phyloP scores from a whole-genome alignment of 164 flowering plant genomes.

The Warburgia ugandensis region DNA sequence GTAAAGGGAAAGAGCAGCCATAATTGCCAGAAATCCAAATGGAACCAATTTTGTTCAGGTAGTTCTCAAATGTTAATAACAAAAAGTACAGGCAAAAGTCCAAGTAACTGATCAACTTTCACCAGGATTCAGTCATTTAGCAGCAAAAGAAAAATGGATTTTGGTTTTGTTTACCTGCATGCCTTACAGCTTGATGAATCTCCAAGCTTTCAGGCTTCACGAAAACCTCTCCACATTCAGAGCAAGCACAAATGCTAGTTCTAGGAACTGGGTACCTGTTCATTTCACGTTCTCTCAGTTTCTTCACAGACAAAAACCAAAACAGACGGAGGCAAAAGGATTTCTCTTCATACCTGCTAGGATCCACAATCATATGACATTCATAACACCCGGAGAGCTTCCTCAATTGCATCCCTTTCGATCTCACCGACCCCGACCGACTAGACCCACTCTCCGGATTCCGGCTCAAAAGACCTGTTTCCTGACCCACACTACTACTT shows the following conservation, averaged over 20 bases:
- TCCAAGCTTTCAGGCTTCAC: constrained; percentile 79
- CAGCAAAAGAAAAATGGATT: neutral
- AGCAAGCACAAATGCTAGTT: constrained; percentile 57
- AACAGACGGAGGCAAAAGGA: neutral
- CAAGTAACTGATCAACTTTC: no score
- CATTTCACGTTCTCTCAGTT: neutral
- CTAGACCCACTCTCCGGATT: constrained; percentile 24
- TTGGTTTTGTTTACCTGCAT: constrained; percentile 55
- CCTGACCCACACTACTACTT: constrained; percentile 54
- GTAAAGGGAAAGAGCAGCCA: no score
- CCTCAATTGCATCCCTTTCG: constrained; percentile 32
- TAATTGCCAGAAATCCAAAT: no score
- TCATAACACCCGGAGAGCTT: constrained; percentile 38
- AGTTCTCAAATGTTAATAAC: no score
- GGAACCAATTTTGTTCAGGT: no score
- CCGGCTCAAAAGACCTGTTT: constrained; percentile 39
- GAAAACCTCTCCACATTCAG: constrained; percentile 91
- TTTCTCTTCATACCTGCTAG: constrained; percentile 17
- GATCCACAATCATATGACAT: constrained; percentile 30
- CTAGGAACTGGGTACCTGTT: constrained; percentile 60
- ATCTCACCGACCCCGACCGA: constrained; percentile 34
- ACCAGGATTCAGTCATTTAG: neutral
- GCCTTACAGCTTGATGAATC: constrained; percentile 76
- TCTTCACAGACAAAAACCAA: neutral
- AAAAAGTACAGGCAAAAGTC: neutral